Evolutionary conservation across 2,329 filamentous ascomycete genomes (phyloP).

Genomic region (Trichoderma oligosporum): DNA sequence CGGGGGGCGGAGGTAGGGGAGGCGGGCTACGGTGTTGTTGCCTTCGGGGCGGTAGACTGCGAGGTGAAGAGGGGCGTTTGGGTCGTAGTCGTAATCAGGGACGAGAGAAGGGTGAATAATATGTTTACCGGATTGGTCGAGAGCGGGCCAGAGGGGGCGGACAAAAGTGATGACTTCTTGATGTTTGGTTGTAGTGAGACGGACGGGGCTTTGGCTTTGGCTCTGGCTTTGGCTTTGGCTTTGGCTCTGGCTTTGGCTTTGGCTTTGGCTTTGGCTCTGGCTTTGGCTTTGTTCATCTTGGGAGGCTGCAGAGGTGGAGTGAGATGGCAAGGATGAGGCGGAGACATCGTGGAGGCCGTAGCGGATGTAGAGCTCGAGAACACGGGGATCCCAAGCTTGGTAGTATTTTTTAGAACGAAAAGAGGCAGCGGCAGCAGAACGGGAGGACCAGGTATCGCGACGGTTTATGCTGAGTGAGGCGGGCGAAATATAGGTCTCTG

Average conservation of each 20-base stretch:
- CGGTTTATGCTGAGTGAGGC: constrained; percentile 64
- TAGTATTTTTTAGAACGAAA: constrained; percentile 71
- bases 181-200: constrained; percentile 77
- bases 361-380: constrained; percentile 59
- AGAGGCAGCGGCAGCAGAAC: constrained; percentile 60
- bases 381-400: constrained; percentile 73
- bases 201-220: constrained; percentile 49
- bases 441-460: constrained; percentile 78
- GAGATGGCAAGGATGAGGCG: no score
- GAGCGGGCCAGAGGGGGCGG: constrained; percentile 53
- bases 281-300: constrained; percentile 27
- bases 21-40: constrained; percentile 49
- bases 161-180: constrained; percentile 74
- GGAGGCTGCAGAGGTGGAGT: background rate
- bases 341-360: constrained; percentile 68
- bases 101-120: constrained; percentile 48
- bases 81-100: constrained; percentile 44
- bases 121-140: constrained; percentile 35
- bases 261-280: no score
- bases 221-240: no score
- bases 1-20: constrained; percentile 60
- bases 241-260: no score
- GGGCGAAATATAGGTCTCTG: constrained; percentile 34
- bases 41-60: constrained; percentile 68
- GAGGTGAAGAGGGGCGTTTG: constrained; percentile 35